Conservation (phyloP, 257 asterid species). For the Haberlea rhodopensis region DNA sequence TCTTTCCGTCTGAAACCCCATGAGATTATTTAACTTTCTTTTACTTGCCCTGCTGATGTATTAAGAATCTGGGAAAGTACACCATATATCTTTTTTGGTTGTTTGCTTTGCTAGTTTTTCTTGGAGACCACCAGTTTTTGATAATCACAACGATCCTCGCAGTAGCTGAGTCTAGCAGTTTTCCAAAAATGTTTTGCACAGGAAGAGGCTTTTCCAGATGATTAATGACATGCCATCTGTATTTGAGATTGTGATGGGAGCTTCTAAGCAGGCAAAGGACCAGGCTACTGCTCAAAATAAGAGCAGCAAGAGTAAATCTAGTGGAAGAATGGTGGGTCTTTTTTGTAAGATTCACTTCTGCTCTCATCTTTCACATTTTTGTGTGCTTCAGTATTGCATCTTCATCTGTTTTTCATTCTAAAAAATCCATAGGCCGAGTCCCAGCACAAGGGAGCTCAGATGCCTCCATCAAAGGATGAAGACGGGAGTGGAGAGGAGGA, state of each 20-base stretch:
- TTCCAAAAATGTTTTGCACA: conserved; percentile 3
- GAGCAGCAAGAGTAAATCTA: conserved; percentile 53
- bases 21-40: neutral
- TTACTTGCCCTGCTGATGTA: neutral
- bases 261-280: conserved; percentile 43
- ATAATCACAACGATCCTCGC: conserved; percentile 6
- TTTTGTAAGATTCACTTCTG: neutral
- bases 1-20: neutral
- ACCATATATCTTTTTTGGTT: neutral
- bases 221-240: neutral
- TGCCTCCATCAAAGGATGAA: conserved; percentile 40
- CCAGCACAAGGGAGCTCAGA: conserved; percentile 49
- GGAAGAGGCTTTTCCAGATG: neutral
- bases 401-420: neutral
- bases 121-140: neutral
- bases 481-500: conserved; percentile 50
- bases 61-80: neutral
- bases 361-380: too few species aligned
- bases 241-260: neutral
- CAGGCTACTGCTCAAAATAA: conserved; percentile 35
- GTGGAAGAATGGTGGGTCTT: conserved; percentile 39
- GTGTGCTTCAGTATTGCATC: neutral
- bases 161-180: neutral
- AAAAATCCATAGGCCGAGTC: conserved; percentile 39
- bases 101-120: conserved; percentile 7